These are phyloP conservation scores for Rhodotorula mucilaginosa DNA, from an alignment of 1,284 basidiomycete species.

Conservation along the genomic window DNA sequence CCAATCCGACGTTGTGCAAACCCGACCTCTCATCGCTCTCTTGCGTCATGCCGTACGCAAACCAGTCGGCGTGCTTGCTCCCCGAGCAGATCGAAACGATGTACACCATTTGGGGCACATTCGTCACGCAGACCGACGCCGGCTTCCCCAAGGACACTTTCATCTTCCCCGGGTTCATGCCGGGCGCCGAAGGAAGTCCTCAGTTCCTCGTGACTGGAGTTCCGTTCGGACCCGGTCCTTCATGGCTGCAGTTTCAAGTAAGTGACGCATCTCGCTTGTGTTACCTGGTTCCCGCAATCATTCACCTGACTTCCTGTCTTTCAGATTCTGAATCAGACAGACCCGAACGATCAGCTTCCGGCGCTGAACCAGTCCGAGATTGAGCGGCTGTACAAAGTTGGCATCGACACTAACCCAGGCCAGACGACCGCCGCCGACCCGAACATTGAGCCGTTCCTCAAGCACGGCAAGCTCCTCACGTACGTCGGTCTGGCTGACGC, in stretches of 20 bases:
- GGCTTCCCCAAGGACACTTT: constrained; percentile 20
- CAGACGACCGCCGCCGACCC: constrained; percentile 37
- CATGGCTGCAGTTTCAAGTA: constrained; percentile 16
- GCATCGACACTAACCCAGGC: constrained; percentile 17
- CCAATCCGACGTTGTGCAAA: constrained; percentile 36
- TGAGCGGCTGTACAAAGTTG: constrained; percentile 4
- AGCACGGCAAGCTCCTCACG: constrained; percentile 38
- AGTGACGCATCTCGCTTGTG: too few species aligned
- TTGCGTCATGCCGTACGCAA: background rate
- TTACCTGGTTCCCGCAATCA: too few species aligned
- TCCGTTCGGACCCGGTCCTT: constrained; percentile 15
- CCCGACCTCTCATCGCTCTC: constrained; percentile 33
- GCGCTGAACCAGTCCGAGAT: constrained; percentile 7
- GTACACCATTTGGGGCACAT: constrained; percentile 32
- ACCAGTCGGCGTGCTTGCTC: constrained; percentile 27
- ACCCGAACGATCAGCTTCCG: constrained; percentile 5
- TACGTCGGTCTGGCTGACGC: constrained; percentile 34
- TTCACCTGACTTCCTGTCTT: too few species aligned
- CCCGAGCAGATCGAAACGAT: constrained; percentile 35
- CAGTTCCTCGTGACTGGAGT: constrained; percentile 30
- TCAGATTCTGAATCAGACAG: constrained; percentile 24
- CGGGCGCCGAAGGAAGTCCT: constrained; percentile 28
- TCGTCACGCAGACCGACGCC: background rate
- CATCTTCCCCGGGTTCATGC: constrained; percentile 36
- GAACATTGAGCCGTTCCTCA: constrained; percentile 38